Conservation (phyloP, 306 rosid species). For the Spatholobus suberectus region DNA sequence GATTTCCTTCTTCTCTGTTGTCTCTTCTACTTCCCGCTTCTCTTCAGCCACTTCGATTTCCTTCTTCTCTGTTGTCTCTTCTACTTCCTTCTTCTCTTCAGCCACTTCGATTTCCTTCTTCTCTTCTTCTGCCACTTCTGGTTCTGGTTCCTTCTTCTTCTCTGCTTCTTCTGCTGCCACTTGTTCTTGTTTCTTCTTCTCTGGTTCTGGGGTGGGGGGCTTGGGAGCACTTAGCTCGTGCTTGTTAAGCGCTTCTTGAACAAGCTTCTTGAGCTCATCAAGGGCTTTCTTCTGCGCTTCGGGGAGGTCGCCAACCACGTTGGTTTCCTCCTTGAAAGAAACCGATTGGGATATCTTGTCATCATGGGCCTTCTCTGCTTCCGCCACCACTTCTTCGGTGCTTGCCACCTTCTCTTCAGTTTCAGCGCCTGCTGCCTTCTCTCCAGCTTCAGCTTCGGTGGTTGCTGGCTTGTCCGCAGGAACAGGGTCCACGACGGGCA, state of each 20-base stretch:
- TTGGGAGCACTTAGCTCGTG: conserved; percentile 64
- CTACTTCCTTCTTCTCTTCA: background rate
- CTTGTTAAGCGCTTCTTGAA: conserved; percentile 79
- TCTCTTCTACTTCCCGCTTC: background rate
- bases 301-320: conserved; percentile 83
- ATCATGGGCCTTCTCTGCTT: background rate
- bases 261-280: conserved; percentile 68
- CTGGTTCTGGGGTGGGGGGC: background rate
- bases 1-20: background rate
- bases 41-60: background rate
- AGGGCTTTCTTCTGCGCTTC: conserved; percentile 84
- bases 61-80: background rate
- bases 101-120: background rate
- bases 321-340: conserved; percentile 92
- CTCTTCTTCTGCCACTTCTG: background rate
- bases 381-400: conserved; percentile 33
- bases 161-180: background rate
- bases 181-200: background rate
- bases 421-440: background rate
- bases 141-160: conserved; percentile 37
- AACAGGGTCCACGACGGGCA: background rate
- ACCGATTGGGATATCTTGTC: conserved; percentile 66
- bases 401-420: background rate
- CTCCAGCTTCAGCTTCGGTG: background rate
- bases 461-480: background rate